These are phyloP conservation scores for Pisolithus sp. DNA, from an alignment of 768 basidiomycete species.

Conservation along the genomic window DNA sequence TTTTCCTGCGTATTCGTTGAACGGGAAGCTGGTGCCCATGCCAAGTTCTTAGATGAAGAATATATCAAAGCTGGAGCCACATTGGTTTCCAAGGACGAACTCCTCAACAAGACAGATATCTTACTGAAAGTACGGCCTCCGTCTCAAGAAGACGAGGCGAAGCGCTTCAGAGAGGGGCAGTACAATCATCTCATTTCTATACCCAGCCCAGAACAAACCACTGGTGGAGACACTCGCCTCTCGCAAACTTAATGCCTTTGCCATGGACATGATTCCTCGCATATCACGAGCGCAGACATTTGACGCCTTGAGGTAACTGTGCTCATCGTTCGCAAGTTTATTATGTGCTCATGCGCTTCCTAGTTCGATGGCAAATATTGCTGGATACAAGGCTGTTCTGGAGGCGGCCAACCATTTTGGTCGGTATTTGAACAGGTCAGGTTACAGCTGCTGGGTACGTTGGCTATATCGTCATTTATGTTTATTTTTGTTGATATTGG, in stretches of 20 bases:
- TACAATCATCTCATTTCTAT: slow-evolving; percentile 78
- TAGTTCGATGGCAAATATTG: slow-evolving; percentile 91
- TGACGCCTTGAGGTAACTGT: slow-evolving; percentile 70
- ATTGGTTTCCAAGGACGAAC: slow-evolving; percentile 63
- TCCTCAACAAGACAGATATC: slow-evolving; percentile 68
- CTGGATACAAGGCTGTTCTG: slow-evolving; percentile 89
- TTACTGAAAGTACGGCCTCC: slow-evolving; percentile 85
- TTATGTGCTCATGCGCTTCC: background rate
- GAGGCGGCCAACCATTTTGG: slow-evolving; percentile 89
- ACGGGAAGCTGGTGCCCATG: slow-evolving; percentile 57
- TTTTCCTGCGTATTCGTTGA: slow-evolving; percentile 71
- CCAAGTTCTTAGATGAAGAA: slow-evolving; percentile 78
- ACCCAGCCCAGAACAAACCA: slow-evolving; percentile 74
- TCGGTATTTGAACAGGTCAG: slow-evolving; percentile 83
- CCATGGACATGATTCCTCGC: slow-evolving; percentile 90
- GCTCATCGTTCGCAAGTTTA: slow-evolving; percentile 1
- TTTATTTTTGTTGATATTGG: slow-evolving; percentile 1
- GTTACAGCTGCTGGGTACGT: slow-evolving; percentile 85
- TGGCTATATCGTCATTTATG: background rate
- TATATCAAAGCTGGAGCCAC: slow-evolving; percentile 76
- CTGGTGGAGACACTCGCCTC: slow-evolving; percentile 65
- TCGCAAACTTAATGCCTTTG: slow-evolving; percentile 66
- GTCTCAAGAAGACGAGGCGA: slow-evolving; percentile 52
- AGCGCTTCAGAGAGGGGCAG: slow-evolving; percentile 62
- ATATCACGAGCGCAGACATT: slow-evolving; percentile 89